Evolutionary conservation across 805 yeast genomes (phyloP), one percentile per base, ranked within the genome.

Genomic region (Lipomyces yamanashiensis): DNA sequence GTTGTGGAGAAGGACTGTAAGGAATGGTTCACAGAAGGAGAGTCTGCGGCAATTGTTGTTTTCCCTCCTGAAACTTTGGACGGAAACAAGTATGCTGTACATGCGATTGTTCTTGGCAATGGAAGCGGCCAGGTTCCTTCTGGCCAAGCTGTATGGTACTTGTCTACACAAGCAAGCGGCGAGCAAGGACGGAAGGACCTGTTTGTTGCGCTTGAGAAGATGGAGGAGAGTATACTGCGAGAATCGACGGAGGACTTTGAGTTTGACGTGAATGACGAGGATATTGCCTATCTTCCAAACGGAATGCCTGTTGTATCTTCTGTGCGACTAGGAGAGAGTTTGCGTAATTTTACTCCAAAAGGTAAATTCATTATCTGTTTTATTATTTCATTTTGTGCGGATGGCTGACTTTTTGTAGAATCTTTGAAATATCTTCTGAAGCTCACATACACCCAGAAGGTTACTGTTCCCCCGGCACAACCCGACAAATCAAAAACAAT

Each of bases 111-210:
- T 40, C 86, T 90, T 80, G 96, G 96, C 57, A 86, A 92, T 7
- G 95, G 91, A 10, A 81, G 93, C 0, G 97, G 96, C 17, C 87
- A 89, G 69, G 91, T 96, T 69, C 96, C 97, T 1, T 74, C 74
- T n/a, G 95, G 90, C 50, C 92, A 92, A 71, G 85, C 93, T 60
- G 84, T 92, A 59, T 93, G 98, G 98, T 92, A 90, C 77, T 80
- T 91, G 67, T 86, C 92, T 45, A 87, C 96, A 2, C 83, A 85
- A 62, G 96, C 89, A 75, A 73, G 70, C 37, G 85, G 87, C 50
- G 81, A 80, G 52, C 83, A 84, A 66, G 97, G 92, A 3, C 85
- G 88, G 70, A 79, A 79, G 69, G 97, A 92, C 75, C 80, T 93
- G 69, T 93, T 88, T 74, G 81, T 86, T 58, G 98, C 97, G 7